Evolutionary conservation across 1,284 basidiomycete genomes (phyloP).

Genomic region (Fomitopsis schrenkii): DNA sequence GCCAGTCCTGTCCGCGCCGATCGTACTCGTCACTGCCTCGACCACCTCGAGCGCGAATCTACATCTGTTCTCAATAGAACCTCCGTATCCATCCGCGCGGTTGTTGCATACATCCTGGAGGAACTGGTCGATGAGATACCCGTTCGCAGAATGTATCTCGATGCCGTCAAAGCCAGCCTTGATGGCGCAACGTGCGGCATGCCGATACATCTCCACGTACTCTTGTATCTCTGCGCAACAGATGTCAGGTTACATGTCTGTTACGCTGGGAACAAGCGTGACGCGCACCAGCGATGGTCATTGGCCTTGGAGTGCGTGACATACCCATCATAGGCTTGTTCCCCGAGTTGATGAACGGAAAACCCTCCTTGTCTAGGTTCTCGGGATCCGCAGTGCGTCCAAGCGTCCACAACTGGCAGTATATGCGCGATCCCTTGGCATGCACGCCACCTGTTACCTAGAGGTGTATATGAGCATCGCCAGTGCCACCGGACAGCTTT

Average conservation of each 20-base stretch:
- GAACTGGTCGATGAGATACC: slow-evolving; percentile 42
- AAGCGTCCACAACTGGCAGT: slow-evolving; percentile 44
- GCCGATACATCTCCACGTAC: slow-evolving; percentile 33
- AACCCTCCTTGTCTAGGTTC: slow-evolving; percentile 18
- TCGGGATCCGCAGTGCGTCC: slow-evolving; percentile 35
- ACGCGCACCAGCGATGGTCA: slow-evolving; percentile 28
- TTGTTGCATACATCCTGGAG: slow-evolving; percentile 44
- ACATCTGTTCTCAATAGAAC: slow-evolving; percentile 48
- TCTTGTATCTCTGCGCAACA: slow-evolving; percentile 35
- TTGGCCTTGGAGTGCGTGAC: slow-evolving; percentile 28
- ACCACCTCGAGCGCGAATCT: slow-evolving; percentile 48
- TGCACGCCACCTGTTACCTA: slow-evolving; percentile 28
- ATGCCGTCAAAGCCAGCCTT: slow-evolving; percentile 45
- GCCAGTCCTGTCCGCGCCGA: slow-evolving; percentile 38
- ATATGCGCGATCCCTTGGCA: slow-evolving; percentile 36
- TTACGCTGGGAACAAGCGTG: slow-evolving; percentile 6
- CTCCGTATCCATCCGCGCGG: slow-evolving; percentile 59
- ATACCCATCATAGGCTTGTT: slow-evolving; percentile 34
- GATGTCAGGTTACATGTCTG: not conserved
- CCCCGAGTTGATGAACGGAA: slow-evolving; percentile 32
- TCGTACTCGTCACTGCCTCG: slow-evolving; percentile 36
- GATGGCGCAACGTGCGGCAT: slow-evolving; percentile 40
- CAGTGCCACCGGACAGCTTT: too few relatives aligned
- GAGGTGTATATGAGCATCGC: not conserved
- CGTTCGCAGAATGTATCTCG: slow-evolving; percentile 29